Evolutionary conservation across 2,329 filamentous ascomycete species (phyloP).

Genomic region (Phyllosticta ampelicida): DNA sequence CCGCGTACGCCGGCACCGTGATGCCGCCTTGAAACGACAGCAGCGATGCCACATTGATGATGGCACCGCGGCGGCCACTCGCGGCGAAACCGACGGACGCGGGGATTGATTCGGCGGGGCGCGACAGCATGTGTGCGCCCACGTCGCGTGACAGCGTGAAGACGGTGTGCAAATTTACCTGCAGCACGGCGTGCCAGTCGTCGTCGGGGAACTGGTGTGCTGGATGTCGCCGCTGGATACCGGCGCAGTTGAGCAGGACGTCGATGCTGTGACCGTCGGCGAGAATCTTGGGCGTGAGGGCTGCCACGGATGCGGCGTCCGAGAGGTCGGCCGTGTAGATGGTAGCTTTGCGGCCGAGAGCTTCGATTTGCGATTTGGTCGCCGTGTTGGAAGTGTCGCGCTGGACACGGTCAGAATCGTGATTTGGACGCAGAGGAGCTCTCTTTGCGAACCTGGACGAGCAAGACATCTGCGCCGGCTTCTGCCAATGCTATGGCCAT

Average conservation of each 20-base stretch:
- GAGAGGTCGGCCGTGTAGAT: conserved; percentile 64
- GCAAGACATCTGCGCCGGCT: conserved; percentile 40
- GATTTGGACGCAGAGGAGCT: neutral
- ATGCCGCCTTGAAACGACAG: conserved; percentile 79
- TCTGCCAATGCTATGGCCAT: conserved; percentile 42
- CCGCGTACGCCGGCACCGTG: conserved; percentile 80
- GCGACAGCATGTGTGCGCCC: conserved; percentile 64
- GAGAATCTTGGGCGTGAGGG: conserved; percentile 51
- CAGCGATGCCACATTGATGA: conserved; percentile 78
- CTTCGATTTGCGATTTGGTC: conserved; percentile 53
- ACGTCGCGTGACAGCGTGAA: conserved; percentile 70
- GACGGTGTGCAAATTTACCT: conserved; percentile 76
- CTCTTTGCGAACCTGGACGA: conserved; percentile 33
- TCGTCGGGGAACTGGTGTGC: conserved; percentile 63
- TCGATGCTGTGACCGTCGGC: conserved; percentile 53
- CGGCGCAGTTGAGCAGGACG: conserved; percentile 77
- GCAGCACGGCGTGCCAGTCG: conserved; percentile 72
- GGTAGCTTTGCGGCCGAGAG: conserved; percentile 53
- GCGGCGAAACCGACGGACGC: conserved; percentile 12
- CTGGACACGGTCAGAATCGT: conserved; percentile 24
- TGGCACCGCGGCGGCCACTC: conserved; percentile 51
- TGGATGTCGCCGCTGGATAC: conserved; percentile 71
- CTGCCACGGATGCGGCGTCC: conserved; percentile 47
- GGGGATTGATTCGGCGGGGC: conserved; percentile 25
- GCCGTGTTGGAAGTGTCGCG: conserved; percentile 43